Evolutionary conservation across 192 early-diverging fungal species (phyloP), one percentile per base, ranked within the genome.

Genomic region (Entomortierella beljakovae): DNA sequence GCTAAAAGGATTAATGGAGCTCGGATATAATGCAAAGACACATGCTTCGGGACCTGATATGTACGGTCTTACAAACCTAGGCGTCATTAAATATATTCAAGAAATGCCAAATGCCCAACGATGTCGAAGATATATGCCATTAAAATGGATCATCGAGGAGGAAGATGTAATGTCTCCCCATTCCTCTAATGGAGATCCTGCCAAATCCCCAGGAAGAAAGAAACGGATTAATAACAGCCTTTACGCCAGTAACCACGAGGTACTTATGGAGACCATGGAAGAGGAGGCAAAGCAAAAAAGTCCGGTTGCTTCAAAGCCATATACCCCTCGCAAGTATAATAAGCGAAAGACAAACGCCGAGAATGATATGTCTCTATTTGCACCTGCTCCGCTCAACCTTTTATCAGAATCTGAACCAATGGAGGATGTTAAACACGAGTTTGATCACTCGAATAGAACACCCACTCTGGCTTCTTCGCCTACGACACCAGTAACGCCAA

Each of bases 41-140:
- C 91, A 92, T 61, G 90, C 89, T 0, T 89, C 88, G 51, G 91
- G 91, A 22, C 91, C 91, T 35, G 87, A 91, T 46, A 89, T 92
- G 90, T 88, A 88, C 43, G 91, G 91, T 0, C 56, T 92, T 49
- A 88, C 86, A 50, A 77, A 92, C 63, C 61, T 92, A 35, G 91
- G 87, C 13, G 86, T 92, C 25, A 92, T 90, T 42, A 92, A 92
- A 81, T 85, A 85, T 35, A 91, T 92, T 51, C 91, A 92, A 68
- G 91, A 89, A 35, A 85, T 85, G 51, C 81, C 82, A 1, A 68
- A 74, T 32, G 82, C 70, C 2, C 66, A 81, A 56, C 68, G 70
- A 28, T 72, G 79, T 57, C 62, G 75, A 28, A 43, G 75, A 26
- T 79, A 79, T 49, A 79, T 79, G 75, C 75, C 75, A 26, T 57